A percentile compares a stretch with the other conserved stretches of the same genome.
These are phyloP conservation scores for Porogramme epimiltina DNA, from an alignment of 1,284 basidiomycete species.

Conservation along the genomic window DNA sequence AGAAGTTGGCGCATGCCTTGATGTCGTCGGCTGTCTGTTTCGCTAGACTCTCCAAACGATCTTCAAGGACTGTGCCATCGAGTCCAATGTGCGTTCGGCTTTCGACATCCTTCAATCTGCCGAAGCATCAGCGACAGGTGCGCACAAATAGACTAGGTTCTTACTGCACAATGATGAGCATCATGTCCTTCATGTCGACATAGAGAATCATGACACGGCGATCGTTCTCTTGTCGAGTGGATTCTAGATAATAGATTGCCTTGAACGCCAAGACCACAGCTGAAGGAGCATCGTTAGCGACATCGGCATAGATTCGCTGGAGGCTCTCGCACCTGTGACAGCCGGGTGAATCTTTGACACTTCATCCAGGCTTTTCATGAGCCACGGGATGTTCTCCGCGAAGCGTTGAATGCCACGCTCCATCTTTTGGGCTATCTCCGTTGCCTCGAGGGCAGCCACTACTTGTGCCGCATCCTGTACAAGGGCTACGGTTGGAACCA, in stretches of 20 bases:
- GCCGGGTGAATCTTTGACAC: slow-evolving; percentile 30
- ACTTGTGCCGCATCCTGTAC: too few relatives aligned
- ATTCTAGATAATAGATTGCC: slow-evolving; percentile 39
- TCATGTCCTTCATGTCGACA: slow-evolving; percentile 34
- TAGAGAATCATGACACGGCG: slow-evolving; percentile 39
- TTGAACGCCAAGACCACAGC: slow-evolving; percentile 47
- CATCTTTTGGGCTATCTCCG: too few relatives aligned
- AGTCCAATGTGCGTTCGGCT: slow-evolving; percentile 18
- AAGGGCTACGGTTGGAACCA: too few relatives aligned
- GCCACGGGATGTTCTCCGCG: slow-evolving; percentile 20
- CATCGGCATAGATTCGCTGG: too few relatives aligned
- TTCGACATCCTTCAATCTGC: slow-evolving; percentile 7
- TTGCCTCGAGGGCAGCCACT: too few relatives aligned
- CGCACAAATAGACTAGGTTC: slow-evolving; percentile 15
- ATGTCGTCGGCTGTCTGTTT: slow-evolving; percentile 30
- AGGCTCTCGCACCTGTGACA: slow-evolving; percentile 29
- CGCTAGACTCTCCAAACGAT: slow-evolving; percentile 23
- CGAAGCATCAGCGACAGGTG: too few relatives aligned
- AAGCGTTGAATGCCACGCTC: slow-evolving; percentile 11
- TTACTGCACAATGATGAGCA: slow-evolving; percentile 43
- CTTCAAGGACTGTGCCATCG: slow-evolving; percentile 25
- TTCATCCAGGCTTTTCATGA: slow-evolving; percentile 29
- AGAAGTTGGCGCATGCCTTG: slow-evolving; percentile 32
- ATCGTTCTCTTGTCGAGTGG: slow-evolving; percentile 44
- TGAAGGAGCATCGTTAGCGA: too few relatives aligned